These are phyloP conservation scores for Phaeosphaeria sp. DNA, from an alignment of 2,329 filamentous ascomycete genomes.

Conservation along the genomic window DNA sequence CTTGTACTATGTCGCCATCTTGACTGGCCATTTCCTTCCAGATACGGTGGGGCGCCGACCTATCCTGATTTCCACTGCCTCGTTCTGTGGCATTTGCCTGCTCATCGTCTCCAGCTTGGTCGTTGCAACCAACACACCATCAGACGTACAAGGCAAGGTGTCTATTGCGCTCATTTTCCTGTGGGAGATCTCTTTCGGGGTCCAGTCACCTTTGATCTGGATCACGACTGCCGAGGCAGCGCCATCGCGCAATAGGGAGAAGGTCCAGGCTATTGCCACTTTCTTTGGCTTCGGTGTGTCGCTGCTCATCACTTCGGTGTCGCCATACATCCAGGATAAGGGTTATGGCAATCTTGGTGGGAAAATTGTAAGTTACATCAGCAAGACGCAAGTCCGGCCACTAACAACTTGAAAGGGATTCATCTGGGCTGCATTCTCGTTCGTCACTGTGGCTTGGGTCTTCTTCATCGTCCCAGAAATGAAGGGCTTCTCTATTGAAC, in stretches of 20 bases:
- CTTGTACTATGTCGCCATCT: slow-evolving; percentile 12
- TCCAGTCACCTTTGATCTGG: slow-evolving; percentile 29
- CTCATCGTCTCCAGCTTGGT: slow-evolving; percentile 9
- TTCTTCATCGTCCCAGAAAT: slow-evolving; percentile 32
- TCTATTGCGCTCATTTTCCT: slow-evolving; percentile 17
- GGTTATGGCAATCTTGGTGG: slow-evolving; percentile 33
- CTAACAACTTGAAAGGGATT: slow-evolving; percentile 10
- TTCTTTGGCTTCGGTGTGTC: slow-evolving; percentile 34
- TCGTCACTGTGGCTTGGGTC: slow-evolving; percentile 27
- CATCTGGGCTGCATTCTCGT: slow-evolving; percentile 30
- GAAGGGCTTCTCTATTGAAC: slow-evolving; percentile 15
- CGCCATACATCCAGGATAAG: slow-evolving; percentile 36
- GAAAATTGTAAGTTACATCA: slow-evolving; percentile 10
- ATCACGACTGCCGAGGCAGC: slow-evolving; percentile 37
- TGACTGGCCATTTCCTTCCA: slow-evolving; percentile 14
- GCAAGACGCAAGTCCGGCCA: background rate
- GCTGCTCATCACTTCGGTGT: slow-evolving; percentile 38
- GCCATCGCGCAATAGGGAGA: slow-evolving; percentile 35
- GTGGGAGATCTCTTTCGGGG: slow-evolving; percentile 12
- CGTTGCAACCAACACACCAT: slow-evolving; percentile 1
- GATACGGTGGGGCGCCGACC: slow-evolving; percentile 13
- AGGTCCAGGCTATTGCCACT: slow-evolving; percentile 33
- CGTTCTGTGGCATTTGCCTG: slow-evolving; percentile 7
- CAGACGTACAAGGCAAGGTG: slow-evolving; percentile 2
- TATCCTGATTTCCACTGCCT: slow-evolving; percentile 12